A percentile compares a stretch with the other conserved stretches of the same genome.
Evolutionary conservation across 495 filamentous ascomycete genomes (phyloP).

Genomic region (Amorphotheca resinae): DNA sequence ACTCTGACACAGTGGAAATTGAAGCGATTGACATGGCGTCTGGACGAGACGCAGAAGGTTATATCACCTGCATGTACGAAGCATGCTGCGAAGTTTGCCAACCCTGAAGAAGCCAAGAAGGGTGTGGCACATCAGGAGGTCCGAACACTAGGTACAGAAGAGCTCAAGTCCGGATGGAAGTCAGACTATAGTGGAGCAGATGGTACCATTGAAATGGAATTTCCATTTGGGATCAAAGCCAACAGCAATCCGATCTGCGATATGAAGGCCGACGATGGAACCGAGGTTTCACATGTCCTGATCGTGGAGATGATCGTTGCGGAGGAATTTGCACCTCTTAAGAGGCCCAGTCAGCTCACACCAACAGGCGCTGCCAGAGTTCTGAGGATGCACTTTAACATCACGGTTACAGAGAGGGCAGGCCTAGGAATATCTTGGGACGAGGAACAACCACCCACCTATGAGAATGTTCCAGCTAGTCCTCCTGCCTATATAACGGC

Average conservation of each 20-base stretch:
- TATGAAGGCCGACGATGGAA: constrained; percentile 63
- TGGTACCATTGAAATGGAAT: constrained; percentile 70
- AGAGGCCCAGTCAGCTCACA: constrained; percentile 55
- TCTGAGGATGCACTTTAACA: constrained; percentile 80
- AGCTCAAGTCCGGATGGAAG: constrained; percentile 88
- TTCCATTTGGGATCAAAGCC: constrained; percentile 46
- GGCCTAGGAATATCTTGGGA: constrained; percentile 96
- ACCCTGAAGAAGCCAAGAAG: constrained; percentile 45
- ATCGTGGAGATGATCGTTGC: constrained; percentile 89
- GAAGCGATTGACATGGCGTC: constrained; percentile 81
- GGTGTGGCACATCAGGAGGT: constrained; percentile 67
- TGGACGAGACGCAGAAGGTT: constrained; percentile 74
- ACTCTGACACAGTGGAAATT: constrained; percentile 72
- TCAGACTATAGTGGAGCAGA: constrained; percentile 65
- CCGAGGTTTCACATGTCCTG: constrained; percentile 69
- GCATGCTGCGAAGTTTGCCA: constrained; percentile 61
- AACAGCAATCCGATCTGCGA: constrained; percentile 59
- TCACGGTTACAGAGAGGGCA: constrained; percentile 66
- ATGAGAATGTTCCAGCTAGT: constrained; percentile 83
- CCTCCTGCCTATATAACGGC: constrained; percentile 57
- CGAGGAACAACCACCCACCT: constrained; percentile 87
- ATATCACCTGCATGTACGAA: constrained; percentile 71
- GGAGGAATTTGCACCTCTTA: constrained; percentile 73
- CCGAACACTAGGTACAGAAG: constrained; percentile 59
- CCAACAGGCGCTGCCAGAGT: constrained; percentile 88